phyloP scores from a whole-genome alignment of 139 green algal species.

The Nannochloris sp. region DNA sequence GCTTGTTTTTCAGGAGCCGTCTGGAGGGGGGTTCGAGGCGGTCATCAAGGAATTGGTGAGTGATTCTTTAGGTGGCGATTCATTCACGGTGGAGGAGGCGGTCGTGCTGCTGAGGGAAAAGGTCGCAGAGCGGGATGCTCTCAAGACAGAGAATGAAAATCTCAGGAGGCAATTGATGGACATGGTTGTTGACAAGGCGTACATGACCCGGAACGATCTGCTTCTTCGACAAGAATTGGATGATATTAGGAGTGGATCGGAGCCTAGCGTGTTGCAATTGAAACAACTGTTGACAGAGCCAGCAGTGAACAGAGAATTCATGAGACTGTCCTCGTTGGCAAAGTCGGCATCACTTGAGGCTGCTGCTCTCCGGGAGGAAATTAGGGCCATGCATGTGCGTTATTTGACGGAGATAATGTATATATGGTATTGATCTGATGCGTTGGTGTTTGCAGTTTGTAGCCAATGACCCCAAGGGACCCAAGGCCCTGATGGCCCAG shows the following conservation, averaged over 20 bases:
- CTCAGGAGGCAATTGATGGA: neutral
- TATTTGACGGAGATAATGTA: neutral
- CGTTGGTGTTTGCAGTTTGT: neutral
- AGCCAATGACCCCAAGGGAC: conserved; percentile 10
- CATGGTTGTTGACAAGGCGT: neutral
- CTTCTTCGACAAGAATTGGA: conserved; percentile 15
- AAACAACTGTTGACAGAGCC: conserved; percentile 21
- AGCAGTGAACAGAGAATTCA: conserved; percentile 16
- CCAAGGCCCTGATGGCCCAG: neutral
- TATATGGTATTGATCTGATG: neutral
- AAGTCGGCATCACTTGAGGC: neutral
- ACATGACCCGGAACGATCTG: neutral
- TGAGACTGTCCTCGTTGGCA: neutral
- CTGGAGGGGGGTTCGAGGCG: too few species aligned
- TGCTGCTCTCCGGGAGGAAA: conserved; percentile 1
- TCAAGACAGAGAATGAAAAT: conserved; percentile 2
- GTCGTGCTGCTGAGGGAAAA: neutral
- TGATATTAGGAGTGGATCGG: neutral
- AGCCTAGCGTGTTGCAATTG: conserved; percentile 21
- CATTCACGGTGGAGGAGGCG: neutral
- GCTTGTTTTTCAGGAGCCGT: too few species aligned
- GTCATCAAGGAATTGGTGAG: too few species aligned
- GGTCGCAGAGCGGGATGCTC: neutral
- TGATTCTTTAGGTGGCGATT: too few species aligned
- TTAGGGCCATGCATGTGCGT: conserved; percentile 10